Conservation (phyloP, 345 rosid species). For the Garcia nutans region DNA sequence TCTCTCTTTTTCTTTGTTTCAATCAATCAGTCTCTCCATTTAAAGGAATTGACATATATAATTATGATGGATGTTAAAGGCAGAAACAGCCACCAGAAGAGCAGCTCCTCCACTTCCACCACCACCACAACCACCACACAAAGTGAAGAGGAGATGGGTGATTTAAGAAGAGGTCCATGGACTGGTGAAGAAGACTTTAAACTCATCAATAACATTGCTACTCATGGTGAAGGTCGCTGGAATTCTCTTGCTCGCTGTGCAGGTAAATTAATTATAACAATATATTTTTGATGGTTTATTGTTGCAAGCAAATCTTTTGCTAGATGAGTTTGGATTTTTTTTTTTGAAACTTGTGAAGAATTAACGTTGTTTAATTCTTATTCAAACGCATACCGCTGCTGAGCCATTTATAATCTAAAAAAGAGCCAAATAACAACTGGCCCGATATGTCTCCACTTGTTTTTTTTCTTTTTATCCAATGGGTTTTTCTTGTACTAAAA, state of each 20-base stretch:
- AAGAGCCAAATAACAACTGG: slow-evolving; percentile 33
- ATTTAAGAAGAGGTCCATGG: slow-evolving; percentile 89
- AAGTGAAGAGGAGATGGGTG: slow-evolving; percentile 41
- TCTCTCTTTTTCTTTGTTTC: slow-evolving; percentile 23
- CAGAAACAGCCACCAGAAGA: slow-evolving; percentile 11
- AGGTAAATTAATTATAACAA: slow-evolving; percentile 41
- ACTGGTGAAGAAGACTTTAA: slow-evolving; percentile 74
- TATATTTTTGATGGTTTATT: no score
- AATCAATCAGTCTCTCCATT: slow-evolving; percentile 36
- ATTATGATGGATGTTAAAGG: slow-evolving; percentile 48
- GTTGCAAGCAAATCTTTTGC: no score
- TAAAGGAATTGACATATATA: slow-evolving; percentile 2
- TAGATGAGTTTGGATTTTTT: no score
- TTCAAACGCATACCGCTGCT: no score
- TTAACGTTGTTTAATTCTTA: no score
- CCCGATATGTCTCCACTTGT: slow-evolving; percentile 34
- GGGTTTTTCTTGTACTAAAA: slow-evolving; percentile 10
- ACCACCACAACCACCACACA: slow-evolving; percentile 22
- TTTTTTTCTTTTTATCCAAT: slow-evolving; percentile 27
- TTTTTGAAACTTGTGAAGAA: no score
- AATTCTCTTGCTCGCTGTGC: slow-evolving; percentile 70
- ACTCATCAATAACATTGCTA: slow-evolving; percentile 58
- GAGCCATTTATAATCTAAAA: neutral
- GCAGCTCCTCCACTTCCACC: slow-evolving; percentile 19
- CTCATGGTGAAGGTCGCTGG: slow-evolving; percentile 93